Conservation (phyloP, 1,284 basidiomycete species). For the Grifola frondosa region DNA sequence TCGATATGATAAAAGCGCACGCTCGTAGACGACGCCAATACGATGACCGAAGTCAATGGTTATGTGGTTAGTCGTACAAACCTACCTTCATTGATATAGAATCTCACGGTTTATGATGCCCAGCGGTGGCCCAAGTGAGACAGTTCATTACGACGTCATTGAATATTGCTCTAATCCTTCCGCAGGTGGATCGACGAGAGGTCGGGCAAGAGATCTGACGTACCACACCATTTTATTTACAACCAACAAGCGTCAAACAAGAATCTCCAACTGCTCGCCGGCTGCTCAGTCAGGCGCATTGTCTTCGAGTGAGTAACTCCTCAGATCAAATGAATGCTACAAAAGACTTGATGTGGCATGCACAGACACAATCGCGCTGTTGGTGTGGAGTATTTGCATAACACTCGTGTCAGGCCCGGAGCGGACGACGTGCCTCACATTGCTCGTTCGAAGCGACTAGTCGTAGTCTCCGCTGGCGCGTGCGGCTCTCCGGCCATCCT, state of each 20-base stretch:
- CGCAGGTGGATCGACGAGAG: conserved; percentile 49
- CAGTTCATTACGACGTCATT: conserved; percentile 29
- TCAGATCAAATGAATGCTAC: neutral
- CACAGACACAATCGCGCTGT: conserved; percentile 49
- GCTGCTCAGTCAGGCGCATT: conserved; percentile 28
- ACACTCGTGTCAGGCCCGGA: conserved; percentile 26
- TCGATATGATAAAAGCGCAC: conserved; percentile 17
- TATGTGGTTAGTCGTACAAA: conserved; percentile 19
- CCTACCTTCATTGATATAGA: neutral
- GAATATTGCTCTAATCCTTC: neutral
- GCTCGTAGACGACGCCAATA: conserved; percentile 20
- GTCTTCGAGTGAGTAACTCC: conserved; percentile 23
- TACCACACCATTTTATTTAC: conserved; percentile 59
- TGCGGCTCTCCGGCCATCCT: conserved; percentile 29
- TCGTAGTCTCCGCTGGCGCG: conserved; percentile 46
- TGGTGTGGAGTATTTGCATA: conserved; percentile 55
- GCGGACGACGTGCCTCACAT: conserved; percentile 16
- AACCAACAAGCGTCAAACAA: conserved; percentile 33
- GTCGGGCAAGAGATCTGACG: conserved; percentile 57
- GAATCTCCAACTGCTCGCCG: conserved; percentile 25
- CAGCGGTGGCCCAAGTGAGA: neutral
- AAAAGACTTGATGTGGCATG: neutral
- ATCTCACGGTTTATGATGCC: neutral
- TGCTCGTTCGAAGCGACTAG: conserved; percentile 41
- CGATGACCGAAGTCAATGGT: conserved; percentile 22